phyloP scores from a whole-genome alignment of 441 rosid species.

The Arabidopsis hybrid region DNA sequence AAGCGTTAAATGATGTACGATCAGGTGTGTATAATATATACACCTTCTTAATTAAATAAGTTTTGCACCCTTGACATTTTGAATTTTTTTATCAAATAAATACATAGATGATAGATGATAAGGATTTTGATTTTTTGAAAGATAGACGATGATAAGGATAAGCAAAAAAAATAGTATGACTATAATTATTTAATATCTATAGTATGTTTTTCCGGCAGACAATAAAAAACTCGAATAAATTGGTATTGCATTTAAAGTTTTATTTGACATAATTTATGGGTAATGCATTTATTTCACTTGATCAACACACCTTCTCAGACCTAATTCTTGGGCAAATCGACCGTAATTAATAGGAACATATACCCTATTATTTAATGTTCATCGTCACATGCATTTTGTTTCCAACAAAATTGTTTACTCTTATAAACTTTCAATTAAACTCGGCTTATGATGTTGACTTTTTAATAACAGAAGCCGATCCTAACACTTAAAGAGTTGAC shows the following conservation, averaged over 20 bases:
- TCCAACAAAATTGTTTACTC: conserved; percentile 31
- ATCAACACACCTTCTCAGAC: conserved; percentile 44
- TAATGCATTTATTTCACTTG: conserved; percentile 47
- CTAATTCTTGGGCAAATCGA: conserved; percentile 47
- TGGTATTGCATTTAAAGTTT: conserved; percentile 26
- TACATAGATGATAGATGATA: neutral
- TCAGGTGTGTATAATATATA: neutral
- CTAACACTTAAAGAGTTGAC: conserved; percentile 1
- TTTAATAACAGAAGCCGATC: conserved; percentile 14
- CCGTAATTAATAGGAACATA: conserved; percentile 44
- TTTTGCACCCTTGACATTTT: neutral
- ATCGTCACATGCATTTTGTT: conserved; percentile 46
- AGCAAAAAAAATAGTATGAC: neutral
- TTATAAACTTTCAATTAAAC: neutral
- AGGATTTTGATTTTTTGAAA: neutral
- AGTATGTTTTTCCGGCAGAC: conserved; percentile 22
- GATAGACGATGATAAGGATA: conserved; percentile 9
- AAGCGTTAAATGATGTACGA: conserved; percentile 1
- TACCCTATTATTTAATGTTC: conserved; percentile 44
- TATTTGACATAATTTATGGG: conserved; percentile 36
- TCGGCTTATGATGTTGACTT: conserved; percentile 25
- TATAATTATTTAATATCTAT: neutral
- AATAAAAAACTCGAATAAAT: conserved; percentile 13
- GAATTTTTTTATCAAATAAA: neutral
- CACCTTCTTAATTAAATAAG: neutral